Conservation (phyloP, 371 early-diverging fungal genomes). For the Apophysomyces ossiformis region DNA sequence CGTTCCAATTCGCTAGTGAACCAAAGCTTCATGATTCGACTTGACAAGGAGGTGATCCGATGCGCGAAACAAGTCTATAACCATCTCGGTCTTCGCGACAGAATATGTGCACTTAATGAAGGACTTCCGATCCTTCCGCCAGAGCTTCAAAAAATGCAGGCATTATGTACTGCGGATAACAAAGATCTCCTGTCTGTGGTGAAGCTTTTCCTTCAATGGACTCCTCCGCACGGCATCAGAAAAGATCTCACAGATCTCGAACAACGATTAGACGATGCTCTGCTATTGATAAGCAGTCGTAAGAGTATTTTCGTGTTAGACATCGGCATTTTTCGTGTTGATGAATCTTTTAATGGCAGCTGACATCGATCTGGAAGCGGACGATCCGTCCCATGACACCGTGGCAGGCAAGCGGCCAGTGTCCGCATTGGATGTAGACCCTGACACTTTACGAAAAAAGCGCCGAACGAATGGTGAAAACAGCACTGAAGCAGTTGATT, state of each 20-base stretch:
- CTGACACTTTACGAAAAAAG: not conserved
- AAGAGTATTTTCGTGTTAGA: not conserved
- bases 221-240: not conserved
- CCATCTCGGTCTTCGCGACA: not conserved
- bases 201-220: conserved; percentile 12
- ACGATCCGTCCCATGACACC: not conserved
- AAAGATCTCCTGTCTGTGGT: not conserved
- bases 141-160: conserved; percentile 14
- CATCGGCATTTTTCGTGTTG: not conserved
- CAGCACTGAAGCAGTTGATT: not conserved
- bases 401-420: not conserved
- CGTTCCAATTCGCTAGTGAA: not conserved
- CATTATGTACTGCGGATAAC: not conserved
- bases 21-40: not conserved
- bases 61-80: conserved; percentile 2
- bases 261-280: conserved; percentile 3
- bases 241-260: conserved; percentile 1
- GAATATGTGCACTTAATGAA: not conserved
- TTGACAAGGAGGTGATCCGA: conserved; percentile 7
- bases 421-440: not conserved
- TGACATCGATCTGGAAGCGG: conserved; percentile 8
- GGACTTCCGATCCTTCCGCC: not conserved
- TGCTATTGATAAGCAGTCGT: not conserved
- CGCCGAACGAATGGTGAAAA: not conserved
- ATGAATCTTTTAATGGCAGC: conserved; percentile 4